Base-by-base conservation (phyloP, 2,329 filamentous ascomycete species). In the Microsporum audouinii region DNA sequence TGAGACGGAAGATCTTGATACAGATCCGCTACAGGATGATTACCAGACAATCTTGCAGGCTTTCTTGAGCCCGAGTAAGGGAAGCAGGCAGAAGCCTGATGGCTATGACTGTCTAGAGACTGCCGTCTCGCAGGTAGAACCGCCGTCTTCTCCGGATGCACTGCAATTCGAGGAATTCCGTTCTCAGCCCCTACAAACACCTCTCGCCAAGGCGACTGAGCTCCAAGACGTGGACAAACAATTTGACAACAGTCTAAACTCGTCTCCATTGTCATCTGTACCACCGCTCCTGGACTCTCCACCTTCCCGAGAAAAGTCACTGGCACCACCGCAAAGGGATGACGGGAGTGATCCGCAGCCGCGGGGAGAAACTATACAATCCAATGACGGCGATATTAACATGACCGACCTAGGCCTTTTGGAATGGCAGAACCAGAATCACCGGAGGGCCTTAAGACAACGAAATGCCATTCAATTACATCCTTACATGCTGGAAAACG, bases 381-480 rank as follows among this genome's bases (percentile, higher is more conserved):
- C 31, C 12, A 27, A 55, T 12, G 31, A 55, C 2, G 33, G 31
- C 2, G 51, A 55, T 31, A 55, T 55, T 17, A 31, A 34, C n/a
- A 55, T 55, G 29, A n/a, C 12, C 36, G 33, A 36, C 14, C 12
- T 17, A 23, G 51, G 33, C 1, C 55, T 41, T 43, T 57, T 17
- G 38, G 27, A 57, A 57, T 57, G 34, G 27, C 27, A 43, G 39
- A 57, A 43, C 55, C 34, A 57, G 7, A 56, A 31, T 33, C 8
- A 29, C 51, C 45, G 70, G 62, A 70, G 74, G 61, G 68, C 67
- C 2, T 67, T 79, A 27, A 71, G 78, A 58, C 71, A 76, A 60
- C 73, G 78, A 43, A 78, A 77, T 64, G 73, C 76, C 5, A 79
- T 79, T 57, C 78, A 80, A 60, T 63, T 79, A 33, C 76, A 79